Evolutionary conservation across 768 basidiomycete genomes (phyloP).

Genomic region (Calocera viscosa): DNA sequence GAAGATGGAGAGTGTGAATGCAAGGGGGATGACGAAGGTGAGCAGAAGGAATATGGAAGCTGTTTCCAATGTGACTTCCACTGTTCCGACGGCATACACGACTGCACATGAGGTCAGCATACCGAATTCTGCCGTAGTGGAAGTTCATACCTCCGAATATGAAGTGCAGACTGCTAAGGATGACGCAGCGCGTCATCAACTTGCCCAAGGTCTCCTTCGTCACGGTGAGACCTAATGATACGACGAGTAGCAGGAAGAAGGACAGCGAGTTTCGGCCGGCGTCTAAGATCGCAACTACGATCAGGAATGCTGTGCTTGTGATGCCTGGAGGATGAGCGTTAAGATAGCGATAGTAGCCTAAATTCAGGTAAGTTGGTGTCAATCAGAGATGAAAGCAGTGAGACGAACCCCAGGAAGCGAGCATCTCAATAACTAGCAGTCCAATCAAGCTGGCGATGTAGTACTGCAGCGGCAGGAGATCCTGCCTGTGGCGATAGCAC

Average conservation of each 20-base stretch:
- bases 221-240: conserved; percentile 83
- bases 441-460: conserved; percentile 82
- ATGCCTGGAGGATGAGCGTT: conserved; percentile 70
- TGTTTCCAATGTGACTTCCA: conserved; percentile 81
- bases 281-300: conserved; percentile 90
- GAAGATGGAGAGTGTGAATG: conserved; percentile 91
- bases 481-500: conserved; percentile 66
- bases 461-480: conserved; percentile 72
- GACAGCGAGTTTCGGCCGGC: conserved; percentile 89
- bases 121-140: not conserved
- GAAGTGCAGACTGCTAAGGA: conserved; percentile 76
- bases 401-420: conserved; percentile 69
- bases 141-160: conserved; percentile 70
- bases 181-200: conserved; percentile 72
- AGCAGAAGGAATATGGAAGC: conserved; percentile 75
- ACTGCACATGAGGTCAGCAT: conserved; percentile 34
- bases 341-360: conserved; percentile 87
- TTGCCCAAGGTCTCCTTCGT: conserved; percentile 76
- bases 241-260: conserved; percentile 89
- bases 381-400: not conserved
- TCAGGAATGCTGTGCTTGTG: conserved; percentile 76
- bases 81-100: conserved; percentile 87
- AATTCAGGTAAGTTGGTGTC: not conserved
- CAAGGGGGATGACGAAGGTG: conserved; percentile 84
- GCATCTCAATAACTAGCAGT: conserved; percentile 85